These are phyloP conservation scores for Auricularia heimuer DNA, from an alignment of 768 basidiomycete species.

Conservation along the genomic window DNA sequence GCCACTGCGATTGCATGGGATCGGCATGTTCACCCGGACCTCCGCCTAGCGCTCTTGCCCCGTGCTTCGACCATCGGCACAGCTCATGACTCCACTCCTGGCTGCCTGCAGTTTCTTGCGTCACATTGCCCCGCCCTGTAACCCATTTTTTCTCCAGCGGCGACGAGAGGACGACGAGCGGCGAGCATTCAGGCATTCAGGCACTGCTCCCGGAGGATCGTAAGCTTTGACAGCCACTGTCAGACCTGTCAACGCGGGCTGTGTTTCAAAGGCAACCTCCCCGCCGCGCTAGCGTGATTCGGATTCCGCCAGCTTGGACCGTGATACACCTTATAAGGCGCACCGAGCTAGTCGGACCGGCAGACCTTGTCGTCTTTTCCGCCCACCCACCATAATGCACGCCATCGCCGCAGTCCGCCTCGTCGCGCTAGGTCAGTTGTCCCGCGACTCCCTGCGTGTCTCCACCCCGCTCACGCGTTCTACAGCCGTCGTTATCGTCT, in stretches of 20 bases:
- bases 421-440: slow-evolving; percentile 1
- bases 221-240: too few relatives aligned
- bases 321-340: not conserved
- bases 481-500: slow-evolving; percentile 5
- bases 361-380: not conserved
- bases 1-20: too few relatives aligned
- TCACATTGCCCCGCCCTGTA: too few relatives aligned
- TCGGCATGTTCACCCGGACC: too few relatives aligned
- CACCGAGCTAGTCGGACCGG: not conserved
- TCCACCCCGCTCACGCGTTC: not conserved
- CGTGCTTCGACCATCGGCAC: too few relatives aligned
- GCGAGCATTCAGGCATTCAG: too few relatives aligned
- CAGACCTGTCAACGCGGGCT: not conserved
- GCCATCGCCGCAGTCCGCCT: slow-evolving; percentile 5
- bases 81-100: too few relatives aligned
- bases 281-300: not conserved
- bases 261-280: not conserved
- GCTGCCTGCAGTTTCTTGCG: too few relatives aligned
- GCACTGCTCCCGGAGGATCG: too few relatives aligned
- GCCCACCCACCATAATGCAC: not conserved
- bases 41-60: too few relatives aligned
- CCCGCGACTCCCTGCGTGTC: not conserved
- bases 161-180: too few relatives aligned
- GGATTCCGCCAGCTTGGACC: not conserved
- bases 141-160: too few relatives aligned